phyloP scores from a whole-genome alignment of 176 grass and related monocot species.

The Triticum aestivum region DNA sequence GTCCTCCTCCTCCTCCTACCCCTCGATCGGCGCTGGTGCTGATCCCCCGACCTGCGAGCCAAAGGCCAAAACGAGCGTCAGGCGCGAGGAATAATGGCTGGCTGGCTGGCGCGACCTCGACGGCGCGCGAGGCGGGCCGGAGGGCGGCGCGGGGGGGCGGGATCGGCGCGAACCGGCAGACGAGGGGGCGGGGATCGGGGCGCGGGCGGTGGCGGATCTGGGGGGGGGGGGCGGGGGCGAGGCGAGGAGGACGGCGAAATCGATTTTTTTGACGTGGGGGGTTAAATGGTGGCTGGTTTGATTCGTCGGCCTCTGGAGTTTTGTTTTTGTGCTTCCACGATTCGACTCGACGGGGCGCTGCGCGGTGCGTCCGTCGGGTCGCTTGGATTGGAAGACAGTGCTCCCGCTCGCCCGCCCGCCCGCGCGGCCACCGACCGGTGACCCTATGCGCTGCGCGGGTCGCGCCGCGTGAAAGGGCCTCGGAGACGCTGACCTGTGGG shows the following conservation, averaged over 20 bases:
- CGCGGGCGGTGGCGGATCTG: slow-evolving; percentile 51
- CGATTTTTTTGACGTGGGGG: background rate
- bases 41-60: slow-evolving; percentile 38
- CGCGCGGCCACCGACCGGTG: slow-evolving; percentile 25
- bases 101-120: background rate
- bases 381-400: slow-evolving; percentile 29
- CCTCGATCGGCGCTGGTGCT: slow-evolving; percentile 27
- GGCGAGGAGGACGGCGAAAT: slow-evolving; percentile 1
- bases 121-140: background rate
- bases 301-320: slow-evolving; percentile 28
- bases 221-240: background rate
- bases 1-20: slow-evolving; percentile 23
- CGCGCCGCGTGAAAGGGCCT: background rate
- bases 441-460: background rate
- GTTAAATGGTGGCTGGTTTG: slow-evolving; percentile 31
- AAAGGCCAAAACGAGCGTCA: background rate
- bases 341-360: background rate
- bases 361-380: slow-evolving; percentile 13
- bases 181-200: slow-evolving; percentile 33
- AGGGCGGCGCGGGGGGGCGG: background rate
- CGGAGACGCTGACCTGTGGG: background rate
- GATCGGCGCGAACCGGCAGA: slow-evolving; percentile 42
- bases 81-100: slow-evolving; percentile 6
- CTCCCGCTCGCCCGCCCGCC: background rate
- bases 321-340: background rate